A percentile compares a stretch with the other conserved stretches of the same genome.
phyloP scores from a whole-genome alignment of 768 basidiomycete species.

The Suillus subalutaceus region DNA sequence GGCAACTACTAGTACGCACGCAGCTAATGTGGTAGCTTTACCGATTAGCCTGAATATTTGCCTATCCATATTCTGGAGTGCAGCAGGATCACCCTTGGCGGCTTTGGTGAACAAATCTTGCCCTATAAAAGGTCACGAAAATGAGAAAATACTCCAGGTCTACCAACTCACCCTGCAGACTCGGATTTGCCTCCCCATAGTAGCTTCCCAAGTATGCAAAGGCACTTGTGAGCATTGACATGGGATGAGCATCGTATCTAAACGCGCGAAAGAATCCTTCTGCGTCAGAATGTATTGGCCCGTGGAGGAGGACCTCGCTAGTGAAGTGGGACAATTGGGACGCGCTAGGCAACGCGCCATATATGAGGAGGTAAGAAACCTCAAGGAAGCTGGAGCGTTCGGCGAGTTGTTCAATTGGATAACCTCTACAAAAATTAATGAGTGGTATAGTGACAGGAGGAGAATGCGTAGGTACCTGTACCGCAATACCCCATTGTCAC shows the following conservation, averaged over 20 bases:
- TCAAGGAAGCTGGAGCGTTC: slow-evolving; percentile 80
- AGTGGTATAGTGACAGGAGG: background rate
- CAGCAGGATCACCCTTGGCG: slow-evolving; percentile 62
- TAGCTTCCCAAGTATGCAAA: slow-evolving; percentile 89
- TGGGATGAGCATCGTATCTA: slow-evolving; percentile 91
- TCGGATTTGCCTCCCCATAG: slow-evolving; percentile 88
- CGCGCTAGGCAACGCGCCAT: slow-evolving; percentile 74
- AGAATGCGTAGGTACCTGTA: slow-evolving; percentile 55
- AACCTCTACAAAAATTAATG: slow-evolving; percentile 57
- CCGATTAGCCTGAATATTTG: slow-evolving; percentile 89
- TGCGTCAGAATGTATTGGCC: slow-evolving; percentile 66
- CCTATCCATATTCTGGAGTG: slow-evolving; percentile 85
- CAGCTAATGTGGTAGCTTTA: slow-evolving; percentile 86
- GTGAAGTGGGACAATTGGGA: slow-evolving; percentile 66
- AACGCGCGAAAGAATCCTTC: slow-evolving; percentile 72
- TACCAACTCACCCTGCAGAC: slow-evolving; percentile 63
- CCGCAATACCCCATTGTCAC: slow-evolving; percentile 80
- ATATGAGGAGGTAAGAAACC: slow-evolving; percentile 84
- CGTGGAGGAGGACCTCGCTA: slow-evolving; percentile 78
- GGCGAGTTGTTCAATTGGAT: slow-evolving; percentile 92
- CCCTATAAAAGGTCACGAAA: slow-evolving; percentile 41
- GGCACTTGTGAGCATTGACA: slow-evolving; percentile 87
- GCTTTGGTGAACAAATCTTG: slow-evolving; percentile 78
- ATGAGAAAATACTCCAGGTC: background rate
- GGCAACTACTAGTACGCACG: slow-evolving; percentile 50